These are phyloP conservation scores for Dendrostoma leiphaemia DNA, from an alignment of 2,329 filamentous ascomycete species.

Conservation along the genomic window DNA sequence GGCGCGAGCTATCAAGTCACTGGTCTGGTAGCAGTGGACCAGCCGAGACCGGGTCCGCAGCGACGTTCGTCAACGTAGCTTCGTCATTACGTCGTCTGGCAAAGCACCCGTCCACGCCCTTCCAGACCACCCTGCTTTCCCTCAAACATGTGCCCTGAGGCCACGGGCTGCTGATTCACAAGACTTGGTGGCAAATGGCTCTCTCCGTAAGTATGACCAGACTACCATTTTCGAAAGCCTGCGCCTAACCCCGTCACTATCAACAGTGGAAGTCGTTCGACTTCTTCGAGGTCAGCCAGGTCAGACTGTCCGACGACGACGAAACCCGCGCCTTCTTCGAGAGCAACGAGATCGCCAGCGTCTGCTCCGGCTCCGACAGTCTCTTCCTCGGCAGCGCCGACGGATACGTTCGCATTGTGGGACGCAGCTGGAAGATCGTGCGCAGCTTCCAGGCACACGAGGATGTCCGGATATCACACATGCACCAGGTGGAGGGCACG, in stretches of 20 bases:
- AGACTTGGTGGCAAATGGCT: neutral
- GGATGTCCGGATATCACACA: constrained; percentile 76
- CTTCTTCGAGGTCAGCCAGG: constrained; percentile 94
- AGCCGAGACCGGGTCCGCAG: no score
- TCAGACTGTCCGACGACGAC: constrained; percentile 77
- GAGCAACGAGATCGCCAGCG: constrained; percentile 76
- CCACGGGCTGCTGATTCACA: neutral
- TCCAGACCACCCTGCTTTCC: neutral
- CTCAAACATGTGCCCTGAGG: neutral
- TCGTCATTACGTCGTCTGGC: neutral
- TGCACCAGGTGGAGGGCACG: constrained; percentile 88
- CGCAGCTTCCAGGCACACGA: constrained; percentile 87
- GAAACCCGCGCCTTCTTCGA: constrained; percentile 71
- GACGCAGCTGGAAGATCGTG: constrained; percentile 81
- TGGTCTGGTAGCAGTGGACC: no score
- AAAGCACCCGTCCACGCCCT: no score
- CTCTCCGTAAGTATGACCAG: constrained; percentile 7
- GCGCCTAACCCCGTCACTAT: neutral
- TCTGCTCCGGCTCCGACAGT: constrained; percentile 84
- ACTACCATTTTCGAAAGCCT: neutral
- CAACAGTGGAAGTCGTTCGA: constrained; percentile 97
- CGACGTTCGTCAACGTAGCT: neutral
- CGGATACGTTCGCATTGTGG: constrained; percentile 85
- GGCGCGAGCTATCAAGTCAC: no score
- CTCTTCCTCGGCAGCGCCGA: constrained; percentile 85